Base-by-base conservation (phyloP, 139 green algal species). In the Spirogloea muscicola region DNA sequence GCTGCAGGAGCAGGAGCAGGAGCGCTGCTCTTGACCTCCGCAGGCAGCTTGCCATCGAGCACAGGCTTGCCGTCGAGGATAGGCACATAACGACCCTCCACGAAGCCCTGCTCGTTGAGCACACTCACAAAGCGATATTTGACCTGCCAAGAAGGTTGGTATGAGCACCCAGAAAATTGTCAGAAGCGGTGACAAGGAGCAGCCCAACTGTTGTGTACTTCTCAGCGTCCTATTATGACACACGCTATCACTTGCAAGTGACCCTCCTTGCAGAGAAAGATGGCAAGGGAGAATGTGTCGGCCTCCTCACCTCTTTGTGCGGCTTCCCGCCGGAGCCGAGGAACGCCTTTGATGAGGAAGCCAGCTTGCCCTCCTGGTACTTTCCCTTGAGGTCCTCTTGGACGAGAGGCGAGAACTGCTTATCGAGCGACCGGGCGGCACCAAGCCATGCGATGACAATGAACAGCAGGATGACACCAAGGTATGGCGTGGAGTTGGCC, bases 401-500 rank as follows among this genome's bases (percentile, higher is more conserved):
- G 0, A 58, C 75, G 38, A 82, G 58, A 13, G 68, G 49, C 1
- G 39, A 87, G 83, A 96, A 96, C 87, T 95, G 91, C 60, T 84
- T 86, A 74, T 89, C 85, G 33, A 96, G 86, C 9, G 85, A 91
- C 37, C 69, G 58, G 25, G 93, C 93, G 5, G 93, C 91, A 16
- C 86, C 80, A 63, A 98, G 89, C 94, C 94, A 98, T 16, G 84
- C 38, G 37, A 90, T 51, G 39, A 97, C 90, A 67, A 98, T 95
- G 63, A 66, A 68, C 58, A 96, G 82, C 67, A 98, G 88, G 72
- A 98, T 96, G 6, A 85, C 82, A 64, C 88, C 94, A 74, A 98
- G 87, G 88, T 97, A 97, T 58, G 94, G 94, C 1, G 92, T 97
- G 55, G 93, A 98, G 40, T 90, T 91, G 5, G 94, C 88, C 59